A percentile compares a stretch with the other conserved stretches of the same genome.
These are phyloP conservation scores for Fusarium cyanostomum DNA, from an alignment of 2,329 filamentous ascomycete genomes.

Conservation along the genomic window DNA sequence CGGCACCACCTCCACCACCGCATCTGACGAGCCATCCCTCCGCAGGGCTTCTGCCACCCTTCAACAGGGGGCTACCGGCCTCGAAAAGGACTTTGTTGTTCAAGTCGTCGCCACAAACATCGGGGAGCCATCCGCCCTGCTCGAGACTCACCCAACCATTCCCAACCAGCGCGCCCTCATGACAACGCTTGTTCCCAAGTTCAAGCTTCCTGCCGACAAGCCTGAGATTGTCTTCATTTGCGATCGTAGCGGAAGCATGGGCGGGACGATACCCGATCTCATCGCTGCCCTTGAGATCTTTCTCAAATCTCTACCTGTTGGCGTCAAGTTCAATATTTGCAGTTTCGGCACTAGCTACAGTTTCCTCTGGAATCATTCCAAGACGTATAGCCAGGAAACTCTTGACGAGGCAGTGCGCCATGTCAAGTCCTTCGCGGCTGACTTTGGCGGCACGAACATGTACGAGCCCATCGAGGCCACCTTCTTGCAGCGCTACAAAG, in stretches of 20 bases:
- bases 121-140: conserved; percentile 68
- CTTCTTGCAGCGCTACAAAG: conserved; percentile 54
- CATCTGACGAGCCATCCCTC: conserved; percentile 59
- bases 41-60: conserved; percentile 71
- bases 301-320: conserved; percentile 70
- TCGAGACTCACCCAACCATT: conserved; percentile 72
- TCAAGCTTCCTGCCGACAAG: conserved; percentile 63
- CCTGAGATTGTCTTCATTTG: conserved; percentile 77
- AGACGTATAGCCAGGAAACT: conserved; percentile 55
- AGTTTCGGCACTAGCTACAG: conserved; percentile 65
- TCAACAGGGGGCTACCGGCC: conserved; percentile 59
- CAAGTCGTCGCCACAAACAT: conserved; percentile 69
- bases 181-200: conserved; percentile 75
- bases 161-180: conserved; percentile 72
- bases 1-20: conserved; percentile 59
- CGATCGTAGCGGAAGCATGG: conserved; percentile 76
- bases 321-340: conserved; percentile 75
- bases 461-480: conserved; percentile 55
- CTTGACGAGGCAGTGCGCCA: conserved; percentile 56
- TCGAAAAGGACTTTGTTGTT: conserved; percentile 74
- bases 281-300: conserved; percentile 68
- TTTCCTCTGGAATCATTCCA: conserved; percentile 60
- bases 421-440: conserved; percentile 53
- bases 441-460: conserved; percentile 66
- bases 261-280: conserved; percentile 61